Percentiles rank a stretch among this genome's conserved stretches.
Conservation (phyloP, 106 monocot species). For the Hemerocallis citrina region DNA sequence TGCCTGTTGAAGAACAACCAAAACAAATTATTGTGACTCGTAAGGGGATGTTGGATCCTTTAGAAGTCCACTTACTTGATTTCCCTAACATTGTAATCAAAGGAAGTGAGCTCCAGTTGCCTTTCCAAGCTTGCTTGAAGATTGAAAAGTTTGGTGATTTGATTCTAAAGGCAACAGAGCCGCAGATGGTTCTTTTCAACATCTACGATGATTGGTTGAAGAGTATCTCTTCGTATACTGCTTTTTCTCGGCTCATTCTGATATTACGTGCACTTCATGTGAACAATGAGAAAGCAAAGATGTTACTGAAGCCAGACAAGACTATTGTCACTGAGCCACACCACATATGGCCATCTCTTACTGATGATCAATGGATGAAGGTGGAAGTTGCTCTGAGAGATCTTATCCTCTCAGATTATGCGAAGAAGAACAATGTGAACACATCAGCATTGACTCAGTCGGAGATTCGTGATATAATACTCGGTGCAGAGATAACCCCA, state of each 20-base stretch:
- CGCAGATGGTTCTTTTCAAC: constrained; percentile 99
- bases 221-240: constrained; percentile 97
- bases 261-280: constrained; percentile 95
- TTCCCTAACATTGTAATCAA: constrained; percentile 99
- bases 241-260: constrained; percentile 93
- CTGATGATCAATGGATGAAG: constrained; percentile 99
- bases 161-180: constrained; percentile 97
- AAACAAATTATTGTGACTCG: constrained; percentile 99
- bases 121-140: constrained; percentile 98
- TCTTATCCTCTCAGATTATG: constrained; percentile 97
- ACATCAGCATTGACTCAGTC: constrained; percentile 98
- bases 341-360: constrained; percentile 94
- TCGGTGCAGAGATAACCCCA: constrained; percentile 98
- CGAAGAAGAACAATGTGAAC: constrained; percentile 99
- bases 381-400: constrained; percentile 98
- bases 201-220: constrained; percentile 99
- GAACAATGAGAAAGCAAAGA: constrained; percentile 99
- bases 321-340: constrained; percentile 92
- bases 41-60: constrained; percentile 98
- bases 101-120: constrained; percentile 96
- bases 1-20: constrained; percentile 98
- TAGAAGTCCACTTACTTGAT: constrained; percentile 97
- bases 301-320: constrained; percentile 96
- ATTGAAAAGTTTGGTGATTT: constrained; percentile 99
- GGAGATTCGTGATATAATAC: constrained; percentile 98